A percentile compares a stretch with the other conserved stretches of the same genome.
Conservation (phyloP, 352 stramenopile genomes). For the Globisporangium ultimum region DNA sequence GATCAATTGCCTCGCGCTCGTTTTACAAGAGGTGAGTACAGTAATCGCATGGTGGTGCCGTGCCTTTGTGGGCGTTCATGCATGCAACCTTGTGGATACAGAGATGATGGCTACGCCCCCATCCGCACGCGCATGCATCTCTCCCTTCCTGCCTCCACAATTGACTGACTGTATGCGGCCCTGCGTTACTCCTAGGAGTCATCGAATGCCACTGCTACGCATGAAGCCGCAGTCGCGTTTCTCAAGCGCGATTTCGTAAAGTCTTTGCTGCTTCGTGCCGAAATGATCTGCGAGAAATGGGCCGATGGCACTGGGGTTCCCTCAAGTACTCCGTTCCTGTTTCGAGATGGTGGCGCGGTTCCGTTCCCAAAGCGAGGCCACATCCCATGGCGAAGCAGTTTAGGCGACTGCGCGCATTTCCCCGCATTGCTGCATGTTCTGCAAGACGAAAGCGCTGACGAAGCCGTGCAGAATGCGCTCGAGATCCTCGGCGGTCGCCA, state of each 20-base stretch:
- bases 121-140: too few species aligned
- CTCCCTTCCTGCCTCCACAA: neutral
- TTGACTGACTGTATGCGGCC: neutral
- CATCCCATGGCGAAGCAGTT: conserved; percentile 34
- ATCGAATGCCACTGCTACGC: conserved; percentile 22
- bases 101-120: neutral
- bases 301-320: neutral
- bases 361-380: conserved; percentile 39
- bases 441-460: conserved; percentile 25
- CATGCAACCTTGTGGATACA: neutral
- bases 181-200: neutral
- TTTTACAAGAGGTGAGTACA: conserved; percentile 23
- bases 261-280: conserved; percentile 50
- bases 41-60: neutral
- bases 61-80: neutral
- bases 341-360: conserved; percentile 33
- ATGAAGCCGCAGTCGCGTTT: conserved; percentile 35
- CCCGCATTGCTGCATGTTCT: conserved; percentile 43
- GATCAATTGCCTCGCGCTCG: conserved; percentile 54
- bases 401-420: conserved; percentile 16
- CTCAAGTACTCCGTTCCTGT: conserved; percentile 17
- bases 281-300: conserved; percentile 41
- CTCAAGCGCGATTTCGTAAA: conserved; percentile 73
- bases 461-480: conserved; percentile 44
- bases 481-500: conserved; percentile 43